Conservation (phyloP, 768 basidiomycete species). For the Sporobolomyces phaffii region DNA sequence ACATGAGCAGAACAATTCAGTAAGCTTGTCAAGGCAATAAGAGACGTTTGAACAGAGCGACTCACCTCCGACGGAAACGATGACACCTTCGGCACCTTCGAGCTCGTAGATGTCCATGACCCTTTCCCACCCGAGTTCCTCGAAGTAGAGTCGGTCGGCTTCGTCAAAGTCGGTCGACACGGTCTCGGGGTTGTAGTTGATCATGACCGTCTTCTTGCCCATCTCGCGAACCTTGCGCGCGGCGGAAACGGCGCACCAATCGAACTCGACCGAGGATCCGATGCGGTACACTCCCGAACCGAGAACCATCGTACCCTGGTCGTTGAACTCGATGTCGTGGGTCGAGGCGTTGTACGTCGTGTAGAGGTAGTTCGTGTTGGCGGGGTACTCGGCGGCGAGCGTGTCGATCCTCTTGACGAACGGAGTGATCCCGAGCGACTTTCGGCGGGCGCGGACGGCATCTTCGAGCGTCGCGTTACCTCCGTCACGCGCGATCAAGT, state of each 20-base stretch:
- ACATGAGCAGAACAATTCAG: not conserved
- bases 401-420: slow-evolving; percentile 99
- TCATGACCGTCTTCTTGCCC: slow-evolving; percentile 92
- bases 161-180: slow-evolving; percentile 99
- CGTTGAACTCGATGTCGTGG: slow-evolving; percentile 81
- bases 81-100: slow-evolving; percentile 81
- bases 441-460: slow-evolving; percentile 80
- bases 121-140: slow-evolving; percentile 93
- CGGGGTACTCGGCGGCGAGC: slow-evolving; percentile 97
- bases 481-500: slow-evolving; percentile 58
- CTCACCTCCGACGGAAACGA: slow-evolving; percentile 77
- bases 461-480: slow-evolving; percentile 64
- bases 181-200: slow-evolving; percentile 99
- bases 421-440: slow-evolving; percentile 73
- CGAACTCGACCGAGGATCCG: slow-evolving; percentile 98
- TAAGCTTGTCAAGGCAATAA: no score
- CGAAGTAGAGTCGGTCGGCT: slow-evolving; percentile 95
- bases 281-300: slow-evolving; percentile 98
- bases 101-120: slow-evolving; percentile 94
- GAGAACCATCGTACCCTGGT: slow-evolving; percentile 91
- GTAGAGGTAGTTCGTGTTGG: slow-evolving; percentile 97
- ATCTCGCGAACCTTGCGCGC: slow-evolving; percentile 93
- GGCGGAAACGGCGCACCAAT: slow-evolving; percentile 98
- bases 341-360: slow-evolving; percentile 95
- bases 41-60: no score